Evolutionary conservation across 148 eudicot genomes (phyloP).

Genomic region (Salicornia ramosissima): DNA sequence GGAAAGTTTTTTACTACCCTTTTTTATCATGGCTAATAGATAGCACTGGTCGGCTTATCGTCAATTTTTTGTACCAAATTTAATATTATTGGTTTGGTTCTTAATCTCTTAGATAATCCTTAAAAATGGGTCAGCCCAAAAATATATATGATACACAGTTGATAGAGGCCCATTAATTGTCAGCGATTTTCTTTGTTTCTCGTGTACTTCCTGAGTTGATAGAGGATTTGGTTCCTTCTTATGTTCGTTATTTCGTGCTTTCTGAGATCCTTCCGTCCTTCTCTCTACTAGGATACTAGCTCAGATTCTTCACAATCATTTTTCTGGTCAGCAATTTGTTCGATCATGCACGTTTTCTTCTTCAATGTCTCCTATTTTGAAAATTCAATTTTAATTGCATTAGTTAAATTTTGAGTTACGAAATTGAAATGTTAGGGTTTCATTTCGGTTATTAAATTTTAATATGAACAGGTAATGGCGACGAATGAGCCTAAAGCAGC

Average conservation of each 20-base stretch:
- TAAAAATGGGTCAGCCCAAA: neutral
- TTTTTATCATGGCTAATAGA: too few relatives aligned
- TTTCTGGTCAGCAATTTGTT: conserved; percentile 6
- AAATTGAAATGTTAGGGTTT: conserved; percentile 16
- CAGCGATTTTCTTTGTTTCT: neutral
- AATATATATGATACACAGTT: neutral
- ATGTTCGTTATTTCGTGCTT: neutral
- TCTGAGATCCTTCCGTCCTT: neutral
- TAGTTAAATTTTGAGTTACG: neutral
- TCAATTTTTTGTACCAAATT: too few relatives aligned
- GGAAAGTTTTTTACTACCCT: too few relatives aligned
- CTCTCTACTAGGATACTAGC: too few relatives aligned
- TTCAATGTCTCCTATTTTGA: neutral
- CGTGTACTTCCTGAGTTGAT: neutral
- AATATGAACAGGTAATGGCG: conserved; percentile 29
- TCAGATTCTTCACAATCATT: too few relatives aligned
- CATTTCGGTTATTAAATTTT: neutral
- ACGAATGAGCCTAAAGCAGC: conserved; percentile 44
- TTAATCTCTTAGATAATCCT: too few relatives aligned
- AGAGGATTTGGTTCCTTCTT: too few relatives aligned
- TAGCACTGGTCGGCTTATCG: too few relatives aligned
- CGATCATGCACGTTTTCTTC: neutral
- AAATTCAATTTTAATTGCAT: neutral
- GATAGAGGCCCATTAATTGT: neutral
- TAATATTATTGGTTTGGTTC: too few relatives aligned